Evolutionary conservation across 208 protist genomes (phyloP), one percentile per base, ranked within the genome.

Genomic region (Leishmania major): DNA sequence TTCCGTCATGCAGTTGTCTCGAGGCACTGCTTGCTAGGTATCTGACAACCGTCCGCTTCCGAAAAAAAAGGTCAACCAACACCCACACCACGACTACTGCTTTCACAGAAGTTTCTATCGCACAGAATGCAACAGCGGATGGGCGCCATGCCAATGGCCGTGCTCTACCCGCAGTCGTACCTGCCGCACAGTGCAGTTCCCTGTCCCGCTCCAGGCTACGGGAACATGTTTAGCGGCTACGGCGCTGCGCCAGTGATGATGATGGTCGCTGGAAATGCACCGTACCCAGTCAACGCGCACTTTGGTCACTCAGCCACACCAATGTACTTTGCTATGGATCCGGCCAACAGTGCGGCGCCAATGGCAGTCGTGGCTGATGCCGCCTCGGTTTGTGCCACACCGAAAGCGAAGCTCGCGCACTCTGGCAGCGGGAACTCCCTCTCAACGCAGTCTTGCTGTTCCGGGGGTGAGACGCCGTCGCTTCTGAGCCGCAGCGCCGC

Each of bases 281-380:
- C 78, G 17, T 75, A 79, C n/a, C 64, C 55, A 31, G 53, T 75
- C 51, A 78, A 59, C 40, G 77, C 55, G 72, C 79, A 82, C 78
- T 49, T 79, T 7, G 55, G 47, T 40, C 78, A 79, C 64, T 51
- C 72, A 22, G 78, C 53, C 25, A 25, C 82, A 77, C 74, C 82
- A 45, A 62, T 86, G 77, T 86, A 82, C 82, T 79, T 82, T n/a
- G 71, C 78, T 59, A 75, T 82, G 72, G 82, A 82, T 40, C 62
- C 82, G 8, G 31, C 62, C 51, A 47, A 64, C 76, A 45, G 60
- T 53, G 53, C 25, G 7, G 75, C 59, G 37, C 17, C 72, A 5
- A 76, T 76, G 49, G 47, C 51, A 31, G 15, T 60, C 53, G 28
- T 37, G 35, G 28, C 40, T 1, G 75, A 64, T 53, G 62, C 62